Conservation (phyloP, 2,329 filamentous ascomycete species). For the Fusarium ambrosium region DNA sequence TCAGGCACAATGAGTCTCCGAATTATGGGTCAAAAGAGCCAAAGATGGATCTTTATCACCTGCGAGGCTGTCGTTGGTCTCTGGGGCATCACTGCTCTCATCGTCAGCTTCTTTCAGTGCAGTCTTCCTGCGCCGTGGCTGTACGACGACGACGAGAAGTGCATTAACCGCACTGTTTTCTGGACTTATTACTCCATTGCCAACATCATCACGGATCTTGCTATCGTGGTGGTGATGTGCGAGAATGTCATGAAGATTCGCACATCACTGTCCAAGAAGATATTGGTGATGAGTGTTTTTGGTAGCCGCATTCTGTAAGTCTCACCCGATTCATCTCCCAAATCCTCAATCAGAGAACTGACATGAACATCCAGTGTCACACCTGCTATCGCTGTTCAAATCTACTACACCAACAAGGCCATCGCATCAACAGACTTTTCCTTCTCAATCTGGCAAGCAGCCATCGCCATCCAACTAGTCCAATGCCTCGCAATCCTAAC, state of each 20-base stretch:
- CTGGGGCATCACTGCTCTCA: conserved; percentile 44
- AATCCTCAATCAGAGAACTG: neutral
- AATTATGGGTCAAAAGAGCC: conserved; percentile 42
- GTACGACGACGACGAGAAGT: conserved; percentile 39
- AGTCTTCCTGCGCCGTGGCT: conserved; percentile 45
- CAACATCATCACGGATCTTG: conserved; percentile 50
- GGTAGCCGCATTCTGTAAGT: conserved; percentile 50
- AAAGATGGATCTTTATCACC: conserved; percentile 36
- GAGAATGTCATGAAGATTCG: conserved; percentile 49
- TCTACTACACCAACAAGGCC: conserved; percentile 44
- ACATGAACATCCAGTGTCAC: conserved; percentile 36
- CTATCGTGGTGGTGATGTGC: conserved; percentile 45
- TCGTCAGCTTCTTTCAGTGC: conserved; percentile 48
- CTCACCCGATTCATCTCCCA: neutral
- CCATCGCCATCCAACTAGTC: conserved; percentile 44
- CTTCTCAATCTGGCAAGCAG: conserved; percentile 44
- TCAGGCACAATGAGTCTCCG: conserved; percentile 45
- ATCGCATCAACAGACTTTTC: conserved; percentile 39
- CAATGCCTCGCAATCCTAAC: conserved; percentile 48
- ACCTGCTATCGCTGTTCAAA: conserved; percentile 46
- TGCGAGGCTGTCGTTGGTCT: conserved; percentile 36
- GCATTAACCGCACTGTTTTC: conserved; percentile 40
- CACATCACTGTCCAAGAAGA: conserved; percentile 46
- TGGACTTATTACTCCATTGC: conserved; percentile 47
- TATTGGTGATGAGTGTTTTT: conserved; percentile 48